Percentiles rank a stretch among this genome's conserved stretches.
Conservation (phyloP, 306 rosid genomes). For the Fragaria nilgerrensis region DNA sequence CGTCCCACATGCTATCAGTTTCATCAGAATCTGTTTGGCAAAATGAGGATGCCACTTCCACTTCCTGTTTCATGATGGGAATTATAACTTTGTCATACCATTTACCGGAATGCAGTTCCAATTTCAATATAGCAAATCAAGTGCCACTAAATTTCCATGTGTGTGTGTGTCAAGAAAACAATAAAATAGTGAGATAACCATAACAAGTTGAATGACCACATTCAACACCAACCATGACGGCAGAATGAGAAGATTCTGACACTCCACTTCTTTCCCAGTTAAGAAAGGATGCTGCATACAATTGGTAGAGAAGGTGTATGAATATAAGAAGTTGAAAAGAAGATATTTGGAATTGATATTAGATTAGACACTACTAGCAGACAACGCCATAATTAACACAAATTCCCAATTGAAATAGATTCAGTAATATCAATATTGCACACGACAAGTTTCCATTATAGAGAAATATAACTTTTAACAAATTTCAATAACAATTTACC, state of each 20-base stretch:
- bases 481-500: slow-evolving; percentile 37
- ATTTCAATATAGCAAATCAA: slow-evolving; percentile 2
- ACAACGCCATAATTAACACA: not conserved
- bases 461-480: slow-evolving; percentile 16
- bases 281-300: slow-evolving; percentile 88
- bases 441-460: slow-evolving; percentile 9
- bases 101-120: not conserved
- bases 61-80: not conserved
- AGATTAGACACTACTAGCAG: not conserved
- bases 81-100: not conserved
- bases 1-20: not conserved
- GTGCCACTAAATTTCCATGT: slow-evolving; percentile 10
- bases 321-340: slow-evolving; percentile 22
- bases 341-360: not conserved
- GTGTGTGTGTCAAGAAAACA: not conserved
- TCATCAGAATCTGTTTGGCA: not conserved
- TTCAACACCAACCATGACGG: slow-evolving; percentile 55
- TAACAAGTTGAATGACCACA: not conserved
- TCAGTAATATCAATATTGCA: slow-evolving; percentile 3
- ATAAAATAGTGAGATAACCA: slow-evolving; percentile 10
- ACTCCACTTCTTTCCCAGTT: slow-evolving; percentile 49
- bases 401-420: not conserved
- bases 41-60: not conserved
- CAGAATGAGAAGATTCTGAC: slow-evolving; percentile 28
- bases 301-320: slow-evolving; percentile 13